These are phyloP conservation scores for Microbotryomycetes sp. DNA, from an alignment of 1,284 basidiomycete genomes.

Conservation along the genomic window DNA sequence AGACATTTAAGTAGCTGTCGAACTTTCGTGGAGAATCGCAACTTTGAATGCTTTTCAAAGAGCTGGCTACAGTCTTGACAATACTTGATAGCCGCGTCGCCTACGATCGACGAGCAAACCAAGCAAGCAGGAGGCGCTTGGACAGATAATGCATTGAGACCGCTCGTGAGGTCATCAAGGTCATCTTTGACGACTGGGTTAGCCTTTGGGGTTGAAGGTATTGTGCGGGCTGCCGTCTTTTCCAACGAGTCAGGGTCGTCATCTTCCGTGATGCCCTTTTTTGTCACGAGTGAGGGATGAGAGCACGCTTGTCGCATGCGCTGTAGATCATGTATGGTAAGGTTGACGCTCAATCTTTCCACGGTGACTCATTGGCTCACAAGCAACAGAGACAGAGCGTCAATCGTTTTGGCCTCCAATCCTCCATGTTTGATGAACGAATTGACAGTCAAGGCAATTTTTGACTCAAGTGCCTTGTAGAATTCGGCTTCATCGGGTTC, in stretches of 20 bases:
- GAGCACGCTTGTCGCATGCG: slow-evolving; percentile 56
- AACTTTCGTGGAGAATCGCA: slow-evolving; percentile 60
- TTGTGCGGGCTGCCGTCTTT: background rate
- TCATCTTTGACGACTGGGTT: slow-evolving; percentile 51
- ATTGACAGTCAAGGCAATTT: slow-evolving; percentile 65
- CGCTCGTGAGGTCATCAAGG: slow-evolving; percentile 16
- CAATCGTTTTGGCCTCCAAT: background rate
- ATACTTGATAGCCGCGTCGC: background rate
- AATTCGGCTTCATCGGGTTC: slow-evolving; percentile 64
- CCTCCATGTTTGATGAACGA: slow-evolving; percentile 44
- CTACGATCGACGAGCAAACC: slow-evolving; percentile 2
- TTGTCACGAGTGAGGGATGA: slow-evolving; percentile 66
- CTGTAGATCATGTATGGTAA: slow-evolving; percentile 46
- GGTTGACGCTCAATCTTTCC: too few species aligned
- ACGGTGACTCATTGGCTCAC: background rate
- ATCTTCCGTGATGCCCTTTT: slow-evolving; percentile 2
- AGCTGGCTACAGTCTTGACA: slow-evolving; percentile 34
- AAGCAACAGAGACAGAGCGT: slow-evolving; percentile 1
- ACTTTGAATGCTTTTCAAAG: slow-evolving; percentile 17
- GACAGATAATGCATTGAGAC: slow-evolving; percentile 8
- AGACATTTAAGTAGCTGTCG: slow-evolving; percentile 72
- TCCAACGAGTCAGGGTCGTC: slow-evolving; percentile 19
- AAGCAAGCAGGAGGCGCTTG: background rate
- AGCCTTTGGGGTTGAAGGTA: slow-evolving; percentile 43
- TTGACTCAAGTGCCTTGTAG: slow-evolving; percentile 68